Base-by-base conservation (phyloP, 225 moss, liverwort and hornwort genomes). In the Neckera pumila region DNA sequence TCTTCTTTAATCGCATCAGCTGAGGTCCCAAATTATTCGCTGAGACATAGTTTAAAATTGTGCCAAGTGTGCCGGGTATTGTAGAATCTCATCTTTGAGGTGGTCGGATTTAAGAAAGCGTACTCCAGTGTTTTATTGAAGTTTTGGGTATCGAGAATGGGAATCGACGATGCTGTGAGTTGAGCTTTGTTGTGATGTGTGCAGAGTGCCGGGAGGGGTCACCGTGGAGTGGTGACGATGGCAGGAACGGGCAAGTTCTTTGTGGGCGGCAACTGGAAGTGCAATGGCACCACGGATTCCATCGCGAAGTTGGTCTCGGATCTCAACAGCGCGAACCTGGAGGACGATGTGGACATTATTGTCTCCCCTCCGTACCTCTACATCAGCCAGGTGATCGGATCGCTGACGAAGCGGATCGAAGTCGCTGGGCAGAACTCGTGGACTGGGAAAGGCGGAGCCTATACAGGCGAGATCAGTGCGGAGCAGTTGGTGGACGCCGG, bases 231-330 rank as follows among this genome's bases (percentile, higher is more conserved):
- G 26, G 96, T 96, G 84, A 94, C 88, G 74, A 98, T 98, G 97
- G 93, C 88, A 8, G 96, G 97, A 87, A 93, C 95, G 17, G 96
- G 97, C 63, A 98, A 94, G 93, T 98, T 98, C 72, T 98, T 98
- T 71, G 98, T 98, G 10, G 98, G 98, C 16, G 98, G 98, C 40
- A 98, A 98, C 96, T 98, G 98, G 98, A 98, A 98, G 92, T 95
- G 96, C 94, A 98, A 98, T 89, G 98, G 98, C 86, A 96, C 92
- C 49, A 89, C 91, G 84, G 96, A 96, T 83, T 96, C 96, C 4
- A 96, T 98, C 73, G 73, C 85, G 74, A 97, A 95, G 92, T 88
- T 98, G 8, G 98, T 98, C 3, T 84, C 89, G n/a, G 98, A 98
- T 85, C 93, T 98, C 36, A 97, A 97, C 81, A 90, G 77, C 38